Evolutionary conservation across 2,329 filamentous ascomycete genomes (phyloP).

Genomic region (Colletotrichum aenigma): DNA sequence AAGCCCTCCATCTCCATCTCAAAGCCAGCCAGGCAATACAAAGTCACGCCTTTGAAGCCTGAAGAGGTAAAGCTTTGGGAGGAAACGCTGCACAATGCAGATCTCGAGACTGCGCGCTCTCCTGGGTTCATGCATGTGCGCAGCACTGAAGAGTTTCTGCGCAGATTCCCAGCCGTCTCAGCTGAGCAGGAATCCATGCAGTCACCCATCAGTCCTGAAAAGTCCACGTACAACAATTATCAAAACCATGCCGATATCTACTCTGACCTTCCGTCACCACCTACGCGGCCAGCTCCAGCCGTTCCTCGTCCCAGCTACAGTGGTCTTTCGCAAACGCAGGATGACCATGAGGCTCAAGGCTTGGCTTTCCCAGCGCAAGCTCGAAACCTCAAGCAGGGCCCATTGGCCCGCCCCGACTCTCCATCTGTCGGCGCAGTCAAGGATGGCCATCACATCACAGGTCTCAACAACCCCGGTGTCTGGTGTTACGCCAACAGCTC

Average conservation of each 20-base stretch:
- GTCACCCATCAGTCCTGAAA: conserved; percentile 33
- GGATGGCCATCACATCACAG: conserved; percentile 61
- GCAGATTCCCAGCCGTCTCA: conserved; percentile 77
- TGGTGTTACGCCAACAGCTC: conserved; percentile 95
- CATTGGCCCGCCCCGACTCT: conserved; percentile 11
- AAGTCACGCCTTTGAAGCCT: conserved; percentile 72
- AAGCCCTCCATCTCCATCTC: conserved; percentile 17
- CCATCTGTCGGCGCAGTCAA: not conserved
- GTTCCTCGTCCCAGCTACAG: conserved; percentile 78
- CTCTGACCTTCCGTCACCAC: conserved; percentile 58
- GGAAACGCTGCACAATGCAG: conserved; percentile 73
- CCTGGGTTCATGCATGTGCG: conserved; percentile 60
- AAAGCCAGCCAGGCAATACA: conserved; percentile 45
- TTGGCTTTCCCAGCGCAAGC: not conserved
- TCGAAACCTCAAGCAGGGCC: conserved; percentile 12
- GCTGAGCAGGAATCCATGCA: conserved; percentile 66
- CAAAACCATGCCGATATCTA: conserved; percentile 39
- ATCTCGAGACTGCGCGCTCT: conserved; percentile 52
- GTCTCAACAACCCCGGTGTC: conserved; percentile 79
- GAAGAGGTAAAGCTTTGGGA: conserved; percentile 86
- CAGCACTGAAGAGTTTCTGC: conserved; percentile 82
- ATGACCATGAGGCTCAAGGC: conserved; percentile 9
- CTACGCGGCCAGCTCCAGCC: conserved; percentile 70
- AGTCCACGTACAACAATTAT: not conserved
- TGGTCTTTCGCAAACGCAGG: conserved; percentile 56